Evolutionary conservation across 306 rosid species (phyloP).

Genomic region (Coriaria nepalensis): DNA sequence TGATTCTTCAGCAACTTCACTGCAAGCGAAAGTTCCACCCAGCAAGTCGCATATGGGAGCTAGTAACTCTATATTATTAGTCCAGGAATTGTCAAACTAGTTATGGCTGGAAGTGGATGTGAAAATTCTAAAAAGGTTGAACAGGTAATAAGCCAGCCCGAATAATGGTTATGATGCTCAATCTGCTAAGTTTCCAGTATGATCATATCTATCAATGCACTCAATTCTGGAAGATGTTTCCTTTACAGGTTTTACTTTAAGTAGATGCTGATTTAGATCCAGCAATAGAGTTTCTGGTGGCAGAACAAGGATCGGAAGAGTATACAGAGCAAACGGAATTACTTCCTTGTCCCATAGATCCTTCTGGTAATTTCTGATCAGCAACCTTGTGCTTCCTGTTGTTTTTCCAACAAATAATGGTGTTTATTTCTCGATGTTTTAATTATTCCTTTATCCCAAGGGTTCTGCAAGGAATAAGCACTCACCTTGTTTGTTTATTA

Average conservation of each 20-base stretch:
- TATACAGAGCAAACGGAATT: conserved; percentile 29
- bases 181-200: too few relatives aligned
- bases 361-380: conserved; percentile 37
- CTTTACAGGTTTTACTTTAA: conserved; percentile 40
- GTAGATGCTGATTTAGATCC: conserved; percentile 60
- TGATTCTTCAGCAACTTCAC: conserved; percentile 49
- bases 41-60: conserved; percentile 19
- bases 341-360: conserved; percentile 19
- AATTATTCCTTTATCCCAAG: neutral
- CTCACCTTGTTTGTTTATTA: neutral
- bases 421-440: neutral
- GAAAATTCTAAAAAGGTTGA: conserved; percentile 39
- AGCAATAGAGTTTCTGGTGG: conserved; percentile 71
- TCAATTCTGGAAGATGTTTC: too few relatives aligned
- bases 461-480: too few relatives aligned
- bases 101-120: conserved; percentile 68
- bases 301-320: conserved; percentile 54
- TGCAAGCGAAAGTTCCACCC: conserved; percentile 29
- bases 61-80: conserved; percentile 22
- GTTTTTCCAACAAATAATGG: neutral
- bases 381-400: conserved; percentile 10
- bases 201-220: neutral
- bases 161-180: neutral
- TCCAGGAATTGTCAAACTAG: conserved; percentile 42
- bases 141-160: conserved; percentile 29